Evolutionary conservation across 768 basidiomycete genomes (phyloP).

Genomic region (Mycena chlorophos): DNA sequence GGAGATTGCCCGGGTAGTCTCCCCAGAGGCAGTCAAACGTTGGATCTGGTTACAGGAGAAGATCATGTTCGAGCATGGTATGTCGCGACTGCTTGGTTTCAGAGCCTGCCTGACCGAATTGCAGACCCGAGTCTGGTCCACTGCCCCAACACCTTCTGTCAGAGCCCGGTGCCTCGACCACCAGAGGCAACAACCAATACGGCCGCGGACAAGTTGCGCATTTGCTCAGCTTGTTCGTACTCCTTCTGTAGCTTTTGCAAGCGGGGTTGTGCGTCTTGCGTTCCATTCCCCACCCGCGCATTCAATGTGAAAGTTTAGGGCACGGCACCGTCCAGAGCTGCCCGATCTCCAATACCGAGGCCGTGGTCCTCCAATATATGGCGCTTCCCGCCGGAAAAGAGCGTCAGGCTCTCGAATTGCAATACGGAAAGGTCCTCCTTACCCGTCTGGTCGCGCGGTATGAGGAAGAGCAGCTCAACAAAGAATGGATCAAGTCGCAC

Average conservation of each 20-base stretch:
- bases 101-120: background rate
- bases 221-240: slow-evolving; percentile 68
- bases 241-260: slow-evolving; percentile 85
- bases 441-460: slow-evolving; percentile 59
- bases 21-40: slow-evolving; percentile 60
- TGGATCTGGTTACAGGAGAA: slow-evolving; percentile 82
- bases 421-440: slow-evolving; percentile 65
- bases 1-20: slow-evolving; percentile 71
- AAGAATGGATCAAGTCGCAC: slow-evolving; percentile 65
- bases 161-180: slow-evolving; percentile 72
- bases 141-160: slow-evolving; percentile 81
- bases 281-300: background rate
- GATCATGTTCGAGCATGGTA: slow-evolving; percentile 70
- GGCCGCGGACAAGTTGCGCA: slow-evolving; percentile 71
- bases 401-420: slow-evolving; percentile 55
- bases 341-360: slow-evolving; percentile 64
- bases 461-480: slow-evolving; percentile 74
- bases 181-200: slow-evolving; percentile 51
- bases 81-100: slow-evolving; percentile 12
- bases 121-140: slow-evolving; percentile 77
- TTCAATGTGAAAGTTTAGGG: slow-evolving; percentile 45
- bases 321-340: slow-evolving; percentile 80
- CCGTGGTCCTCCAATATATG: slow-evolving; percentile 68
- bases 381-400: slow-evolving; percentile 47
- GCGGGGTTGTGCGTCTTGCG: slow-evolving; percentile 55